Base-by-base conservation (phyloP, 306 rosid genomes). In the Trifolium fragiferum region DNA sequence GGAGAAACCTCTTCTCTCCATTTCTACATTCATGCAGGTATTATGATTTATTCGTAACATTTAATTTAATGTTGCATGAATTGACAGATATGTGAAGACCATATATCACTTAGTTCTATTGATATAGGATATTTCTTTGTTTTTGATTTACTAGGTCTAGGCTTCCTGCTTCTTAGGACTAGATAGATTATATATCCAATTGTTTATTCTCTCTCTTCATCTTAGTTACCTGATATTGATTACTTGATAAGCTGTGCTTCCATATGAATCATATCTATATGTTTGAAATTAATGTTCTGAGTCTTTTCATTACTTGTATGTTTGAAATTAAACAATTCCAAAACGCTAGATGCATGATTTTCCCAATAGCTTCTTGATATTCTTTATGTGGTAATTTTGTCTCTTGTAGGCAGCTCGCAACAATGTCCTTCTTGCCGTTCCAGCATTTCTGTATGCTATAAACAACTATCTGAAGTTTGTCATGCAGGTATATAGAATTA, bases 391-490 rank as follows among this genome's bases (percentile, higher is more conserved):
- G 64, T 69, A 44, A 64, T 67, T 44, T 82, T 74, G 11, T 69
- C 71, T 68, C 78, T 79, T 81, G 82, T 83, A 95, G 99, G 98
- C 99, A 35, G 99, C 99, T 82, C 96, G 98, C 70, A 92, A 55
- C 86, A 95, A 95, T 80, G 93, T 60, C 70, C 99, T 95, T 84
- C 99, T 95, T 60, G 99, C 99, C 61, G 83, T 95, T 80, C 99
- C 99, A 54, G 99, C 99, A 67, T 57, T 95, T 85, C 85, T 95
- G 27, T 95, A 95, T 85, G 99, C 98, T 67, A 85, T 95, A 61
- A 95, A 95, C 86, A 95, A 92, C 82, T 95, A 95, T 86, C 91
- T 95, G 78, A 92, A 95, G 92, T 95, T 95, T 85, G 92, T 55
- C 53, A 95, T 95, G 99, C 99, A 95, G 99, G 99, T 90, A 86